phyloP scores from a whole-genome alignment of 2,329 filamentous ascomycete genomes.

The Cladosporium sp. region DNA sequence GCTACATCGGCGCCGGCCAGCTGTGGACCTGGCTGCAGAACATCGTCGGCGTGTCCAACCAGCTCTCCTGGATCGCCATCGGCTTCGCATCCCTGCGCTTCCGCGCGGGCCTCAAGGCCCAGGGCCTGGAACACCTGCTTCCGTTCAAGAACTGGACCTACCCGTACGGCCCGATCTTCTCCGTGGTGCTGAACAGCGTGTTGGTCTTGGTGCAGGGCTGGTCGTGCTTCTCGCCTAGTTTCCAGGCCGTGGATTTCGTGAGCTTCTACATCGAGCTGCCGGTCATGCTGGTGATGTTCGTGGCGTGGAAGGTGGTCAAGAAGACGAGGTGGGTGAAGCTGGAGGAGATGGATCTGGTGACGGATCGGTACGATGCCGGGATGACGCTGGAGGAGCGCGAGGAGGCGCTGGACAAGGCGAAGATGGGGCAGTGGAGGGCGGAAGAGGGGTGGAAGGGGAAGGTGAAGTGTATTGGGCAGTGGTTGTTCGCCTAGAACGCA shows the following conservation, averaged over 20 bases:
- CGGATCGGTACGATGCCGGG: slow-evolving; percentile 20
- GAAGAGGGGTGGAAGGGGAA: neutral
- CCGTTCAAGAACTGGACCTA: slow-evolving; percentile 69
- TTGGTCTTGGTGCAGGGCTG: slow-evolving; percentile 65
- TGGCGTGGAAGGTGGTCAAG: slow-evolving; percentile 56
- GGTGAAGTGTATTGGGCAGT: slow-evolving; percentile 6
- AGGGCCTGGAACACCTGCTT: slow-evolving; percentile 58
- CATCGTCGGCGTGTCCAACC: slow-evolving; percentile 67
- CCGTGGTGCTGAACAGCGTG: slow-evolving; percentile 58
- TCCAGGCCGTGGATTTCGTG: slow-evolving; percentile 61
- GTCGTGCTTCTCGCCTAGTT: slow-evolving; percentile 61
- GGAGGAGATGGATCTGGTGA: slow-evolving; percentile 51
- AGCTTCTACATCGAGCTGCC: slow-evolving; percentile 62
- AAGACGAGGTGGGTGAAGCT: slow-evolving; percentile 49
- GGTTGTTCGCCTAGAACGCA: neutral
- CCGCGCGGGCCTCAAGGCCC: slow-evolving; percentile 56
- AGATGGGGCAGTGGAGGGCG: slow-evolving; percentile 8
- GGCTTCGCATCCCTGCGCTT: slow-evolving; percentile 66
- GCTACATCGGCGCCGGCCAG: slow-evolving; percentile 65
- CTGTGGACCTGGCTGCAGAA: slow-evolving; percentile 69
- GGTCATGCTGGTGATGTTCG: slow-evolving; percentile 57
- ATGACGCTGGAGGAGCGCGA: slow-evolving; percentile 16
- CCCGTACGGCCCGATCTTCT: slow-evolving; percentile 60
- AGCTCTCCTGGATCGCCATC: slow-evolving; percentile 66
- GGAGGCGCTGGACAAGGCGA: neutral